phyloP scores from a whole-genome alignment of 768 basidiomycete species.

The Trametes villosa region DNA sequence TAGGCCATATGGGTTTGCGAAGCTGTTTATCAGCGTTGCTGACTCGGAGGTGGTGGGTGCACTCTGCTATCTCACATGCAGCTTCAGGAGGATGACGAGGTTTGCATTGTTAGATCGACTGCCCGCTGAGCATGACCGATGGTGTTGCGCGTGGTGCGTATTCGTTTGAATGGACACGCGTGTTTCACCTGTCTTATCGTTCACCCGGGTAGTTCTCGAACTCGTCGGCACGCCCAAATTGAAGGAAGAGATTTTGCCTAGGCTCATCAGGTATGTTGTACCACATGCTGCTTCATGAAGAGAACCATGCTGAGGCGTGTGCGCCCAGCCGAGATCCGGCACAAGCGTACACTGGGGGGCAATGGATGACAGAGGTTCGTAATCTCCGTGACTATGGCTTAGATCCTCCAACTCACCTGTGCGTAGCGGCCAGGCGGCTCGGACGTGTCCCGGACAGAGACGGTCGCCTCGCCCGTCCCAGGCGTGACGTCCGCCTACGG shows the following conservation, averaged over 20 bases:
- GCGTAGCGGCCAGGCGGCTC: conserved; percentile 70
- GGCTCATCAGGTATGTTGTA: conserved; percentile 57
- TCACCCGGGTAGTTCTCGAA: conserved; percentile 59
- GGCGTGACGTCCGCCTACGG: conserved; percentile 44
- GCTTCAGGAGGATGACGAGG: not conserved
- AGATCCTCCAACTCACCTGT: not conserved
- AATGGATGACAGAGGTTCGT: conserved; percentile 84
- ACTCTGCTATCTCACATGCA: not conserved
- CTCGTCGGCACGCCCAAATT: conserved; percentile 61
- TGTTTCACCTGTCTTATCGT: not conserved
- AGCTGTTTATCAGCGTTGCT: conserved; percentile 61
- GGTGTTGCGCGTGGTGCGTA: conserved; percentile 63
- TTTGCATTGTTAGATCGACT: conserved; percentile 53
- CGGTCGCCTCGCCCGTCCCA: conserved; percentile 50
- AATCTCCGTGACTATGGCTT: not conserved
- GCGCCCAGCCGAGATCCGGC: conserved; percentile 59
- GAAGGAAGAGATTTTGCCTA: conserved; percentile 60
- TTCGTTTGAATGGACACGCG: too few species aligned
- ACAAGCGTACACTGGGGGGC: conserved; percentile 70
- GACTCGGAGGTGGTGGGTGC: conserved; percentile 65
- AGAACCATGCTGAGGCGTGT: not conserved
- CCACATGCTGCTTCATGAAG: not conserved
- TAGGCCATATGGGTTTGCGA: conserved; percentile 67
- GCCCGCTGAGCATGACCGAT: conserved; percentile 82
- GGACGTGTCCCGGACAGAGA: conserved; percentile 77